Conservation (phyloP, 441 rosid genomes). For the Kokia cookei region DNA sequence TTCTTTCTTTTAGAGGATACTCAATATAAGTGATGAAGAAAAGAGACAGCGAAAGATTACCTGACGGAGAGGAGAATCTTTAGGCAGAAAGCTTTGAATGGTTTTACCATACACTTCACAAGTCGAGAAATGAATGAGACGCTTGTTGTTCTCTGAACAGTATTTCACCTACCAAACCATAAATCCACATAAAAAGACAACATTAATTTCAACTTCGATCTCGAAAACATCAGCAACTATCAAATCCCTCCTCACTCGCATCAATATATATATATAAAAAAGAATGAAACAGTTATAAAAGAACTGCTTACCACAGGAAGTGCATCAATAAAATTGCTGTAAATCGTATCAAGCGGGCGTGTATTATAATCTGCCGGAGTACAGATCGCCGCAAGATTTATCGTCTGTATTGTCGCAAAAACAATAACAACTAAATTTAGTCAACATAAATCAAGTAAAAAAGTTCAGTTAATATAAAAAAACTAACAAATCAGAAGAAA, state of each 20-base stretch:
- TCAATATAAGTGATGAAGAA: background rate
- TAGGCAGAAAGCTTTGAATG: conserved; percentile 90
- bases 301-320: conserved; percentile 77
- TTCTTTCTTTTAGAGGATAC: background rate
- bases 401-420: conserved; percentile 37
- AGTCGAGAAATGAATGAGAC: conserved; percentile 95
- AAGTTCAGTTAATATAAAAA: background rate
- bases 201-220: conserved; percentile 9
- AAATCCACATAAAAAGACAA: conserved; percentile 12
- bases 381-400: conserved; percentile 98
- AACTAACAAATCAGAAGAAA: background rate
- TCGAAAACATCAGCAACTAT: background rate
- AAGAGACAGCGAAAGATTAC: conserved; percentile 32
- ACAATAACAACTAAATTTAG: conserved; percentile 8
- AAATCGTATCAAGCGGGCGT: conserved; percentile 94
- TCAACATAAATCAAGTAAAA: background rate
- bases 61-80: conserved; percentile 91
- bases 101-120: conserved; percentile 99
- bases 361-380: conserved; percentile 99
- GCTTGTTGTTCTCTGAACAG: conserved; percentile 93
- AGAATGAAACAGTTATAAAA: background rate
- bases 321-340: conserved; percentile 97
- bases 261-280: too few species aligned
- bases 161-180: conserved; percentile 62
- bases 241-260: background rate